Evolutionary conservation across 805 yeast genomes (phyloP), one percentile per base, ranked within the genome.

Genomic region (Yueomyces sinensis): DNA sequence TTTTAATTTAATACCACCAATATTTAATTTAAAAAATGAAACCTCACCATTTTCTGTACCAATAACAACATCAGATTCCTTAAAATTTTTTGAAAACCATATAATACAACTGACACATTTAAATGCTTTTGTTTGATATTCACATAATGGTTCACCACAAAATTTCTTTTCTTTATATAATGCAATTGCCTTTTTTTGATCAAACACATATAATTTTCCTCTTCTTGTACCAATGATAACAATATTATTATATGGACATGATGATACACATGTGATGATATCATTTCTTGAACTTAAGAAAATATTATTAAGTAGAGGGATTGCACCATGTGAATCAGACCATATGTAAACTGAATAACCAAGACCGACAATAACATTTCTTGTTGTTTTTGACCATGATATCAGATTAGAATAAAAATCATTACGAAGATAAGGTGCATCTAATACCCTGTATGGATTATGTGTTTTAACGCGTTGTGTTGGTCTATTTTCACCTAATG

Each of bases 361-460:
- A 23, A 82, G 58, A 0, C 87, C 95, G 2, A 83, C 83, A 0
- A 77, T 76, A 0, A 82, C 58, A 17, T 59, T 61, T 29, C 63
- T 64, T 1, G 72, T 56, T 13, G 44, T 44, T 6, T 49, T 50
- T 0, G 86, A 73, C 94, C 94, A 83, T 4, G 83, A 69, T 0
- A 83, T 68, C 36, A 81, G 59, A 47, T 81, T 81, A 1, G 82
- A 68, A 54, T 83, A 84, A 48, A 76, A 83, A 50, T 84, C 94
- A 52, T 82, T 77, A 40, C 78, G 59, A 35, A 83, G 53, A 2
- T 74, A 73, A 0, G 86, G 86, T 0, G 91, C 87, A 48, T 72
- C 78, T 15, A 76, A 52, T 0, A 74, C 73, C 39, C 69, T 62
- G 41, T 55, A 70, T 0, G 77, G 71, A 15, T 57, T 55, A 17